These are phyloP conservation scores for Chenopodium album DNA, from an alignment of 148 eudicot genomes.

Conservation along the genomic window DNA sequence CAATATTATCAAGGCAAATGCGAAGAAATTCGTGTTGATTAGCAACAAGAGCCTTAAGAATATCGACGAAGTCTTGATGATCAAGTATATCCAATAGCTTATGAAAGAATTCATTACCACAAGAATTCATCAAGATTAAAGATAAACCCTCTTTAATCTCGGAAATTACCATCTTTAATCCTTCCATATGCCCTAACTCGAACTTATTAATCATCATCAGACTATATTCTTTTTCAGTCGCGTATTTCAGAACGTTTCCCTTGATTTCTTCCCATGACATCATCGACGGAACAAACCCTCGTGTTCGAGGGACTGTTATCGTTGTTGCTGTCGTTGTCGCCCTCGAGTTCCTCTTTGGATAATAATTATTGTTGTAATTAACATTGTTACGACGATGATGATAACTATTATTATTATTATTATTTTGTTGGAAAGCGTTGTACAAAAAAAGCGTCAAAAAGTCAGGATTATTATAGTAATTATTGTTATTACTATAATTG, in stretches of 20 bases:
- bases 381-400: no score
- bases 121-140: constrained; percentile 30
- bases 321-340: no score
- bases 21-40: constrained; percentile 13
- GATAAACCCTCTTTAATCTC: constrained; percentile 34
- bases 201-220: constrained; percentile 27
- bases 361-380: no score
- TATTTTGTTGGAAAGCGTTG: no score
- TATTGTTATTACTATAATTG: no score
- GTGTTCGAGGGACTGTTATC: no score
- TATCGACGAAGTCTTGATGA: constrained; percentile 27
- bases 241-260: constrained; percentile 8
- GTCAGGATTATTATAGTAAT: no score
- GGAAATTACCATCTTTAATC: constrained; percentile 28
- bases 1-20: constrained; percentile 39
- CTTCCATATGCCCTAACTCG: constrained; percentile 20
- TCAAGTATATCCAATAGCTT: constrained; percentile 31
- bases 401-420: no score
- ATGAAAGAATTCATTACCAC: constrained; percentile 37
- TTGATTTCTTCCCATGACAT: neutral
- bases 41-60: constrained; percentile 24
- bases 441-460: no score
- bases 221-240: constrained; percentile 29
- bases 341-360: no score
- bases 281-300: no score